phyloP scores from a whole-genome alignment of 73 alveolate species.

The Paramecium biaurelia region DNA sequence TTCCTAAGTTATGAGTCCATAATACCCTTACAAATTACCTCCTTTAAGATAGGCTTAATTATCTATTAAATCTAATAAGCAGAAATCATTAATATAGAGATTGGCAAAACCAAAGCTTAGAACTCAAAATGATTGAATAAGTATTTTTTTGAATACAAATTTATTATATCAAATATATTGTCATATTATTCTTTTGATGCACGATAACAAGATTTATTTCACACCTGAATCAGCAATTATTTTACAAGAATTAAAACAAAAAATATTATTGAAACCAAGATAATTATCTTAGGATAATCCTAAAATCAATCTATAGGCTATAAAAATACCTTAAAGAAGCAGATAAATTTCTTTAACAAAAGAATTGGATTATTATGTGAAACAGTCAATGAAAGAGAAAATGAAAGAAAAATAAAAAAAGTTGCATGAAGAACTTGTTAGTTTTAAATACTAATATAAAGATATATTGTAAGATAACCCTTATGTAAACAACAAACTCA shows the following conservation, averaged over 20 bases:
- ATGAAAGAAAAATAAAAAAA: background rate
- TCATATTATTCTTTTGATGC: background rate
- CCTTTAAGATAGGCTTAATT: background rate
- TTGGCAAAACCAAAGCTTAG: background rate
- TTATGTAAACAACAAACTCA: background rate
- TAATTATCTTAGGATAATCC: background rate
- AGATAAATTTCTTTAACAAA: background rate
- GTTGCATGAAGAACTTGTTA: background rate
- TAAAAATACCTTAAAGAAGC: background rate
- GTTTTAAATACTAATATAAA: background rate
- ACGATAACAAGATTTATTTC: background rate
- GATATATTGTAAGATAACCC: background rate
- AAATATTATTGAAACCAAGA: background rate
- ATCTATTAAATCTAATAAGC: background rate
- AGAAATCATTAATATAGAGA: background rate
- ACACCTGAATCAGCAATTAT: background rate
- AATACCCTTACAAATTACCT: constrained; percentile 35
- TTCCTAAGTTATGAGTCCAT: background rate
- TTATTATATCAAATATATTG: background rate
- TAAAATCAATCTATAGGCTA: background rate
- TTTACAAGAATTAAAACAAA: background rate
- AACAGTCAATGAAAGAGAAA: background rate
- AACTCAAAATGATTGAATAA: constrained; percentile 26
- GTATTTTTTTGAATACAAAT: background rate
- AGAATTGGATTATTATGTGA: background rate